Evolutionary conservation across 225 moss, liverwort and hornwort species (phyloP), one percentile per base, ranked within the genome.

Genomic region (Antitrichia curtipendula): DNA sequence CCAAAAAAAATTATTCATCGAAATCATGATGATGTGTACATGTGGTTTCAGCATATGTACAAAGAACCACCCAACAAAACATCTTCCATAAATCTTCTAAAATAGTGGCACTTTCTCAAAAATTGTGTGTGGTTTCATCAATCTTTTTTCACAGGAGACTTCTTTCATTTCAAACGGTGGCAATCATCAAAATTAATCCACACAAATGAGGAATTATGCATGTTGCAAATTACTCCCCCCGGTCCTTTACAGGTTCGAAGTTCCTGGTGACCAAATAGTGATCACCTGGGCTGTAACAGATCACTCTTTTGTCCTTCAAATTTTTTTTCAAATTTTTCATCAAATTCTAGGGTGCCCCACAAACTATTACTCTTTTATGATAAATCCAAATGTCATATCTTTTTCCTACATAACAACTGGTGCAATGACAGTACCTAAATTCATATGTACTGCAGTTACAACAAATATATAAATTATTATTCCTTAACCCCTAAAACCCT

Each of bases 81-180:
- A 71, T 71, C 38, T 38, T 38, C 20, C 13, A 38, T 68, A 4
- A 68, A 13, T 68, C 68, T 68, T 68, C 23, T 38, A 12, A 38
- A 12, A 45, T 0, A 1, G 0, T 38, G 38, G 12, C 23, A n/a
- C 23, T 23, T n/a, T 66, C 0, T 23, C 16, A 9, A 16, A 68
- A 43, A 5, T 27, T 27, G 9, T 13, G 9, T 13, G 0, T 1
- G 5, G 23, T 16, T 27, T 71, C 3, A 0, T 43, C 3, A 3
- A 22, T 38, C 7, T 50, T 50, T n/a, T n/a, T n/a, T 3, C 3
- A 29, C 16, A 16, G 5, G 5, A 71, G 40, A 1, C 8, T 8
- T 69, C 13, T 24, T 24, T 23, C 24, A 0, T 40, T 69, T 69
- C 8, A 69, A n/a, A 40, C 1, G 4, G 0, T 41, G 1, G 14